A percentile compares a stretch with the other conserved stretches of the same genome.
Evolutionary conservation across 1,139 yeast species (phyloP).

Genomic region (Casaregolazyma lundiana): DNA sequence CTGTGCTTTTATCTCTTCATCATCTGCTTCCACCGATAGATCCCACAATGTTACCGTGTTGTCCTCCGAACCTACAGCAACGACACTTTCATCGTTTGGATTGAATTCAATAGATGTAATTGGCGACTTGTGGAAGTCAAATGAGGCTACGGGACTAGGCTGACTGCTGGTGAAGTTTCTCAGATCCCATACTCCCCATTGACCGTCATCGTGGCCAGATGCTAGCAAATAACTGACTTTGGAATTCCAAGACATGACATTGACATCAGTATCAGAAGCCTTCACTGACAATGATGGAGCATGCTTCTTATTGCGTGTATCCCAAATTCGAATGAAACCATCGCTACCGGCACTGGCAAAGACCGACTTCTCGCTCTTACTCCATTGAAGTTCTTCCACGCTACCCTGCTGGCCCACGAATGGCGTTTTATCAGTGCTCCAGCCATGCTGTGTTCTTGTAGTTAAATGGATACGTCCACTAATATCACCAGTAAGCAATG

Average conservation of each 20-base stretch:
- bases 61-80: constrained; percentile 95
- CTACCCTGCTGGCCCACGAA: constrained; percentile 56
- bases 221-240: constrained; percentile 84
- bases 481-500: constrained; percentile 83
- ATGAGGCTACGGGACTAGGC: constrained; percentile 57
- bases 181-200: constrained; percentile 98
- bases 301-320: constrained; percentile 87
- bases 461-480: constrained; percentile 79
- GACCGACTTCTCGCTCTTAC: constrained; percentile 84
- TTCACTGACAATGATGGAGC: constrained; percentile 81
- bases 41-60: constrained; percentile 93
- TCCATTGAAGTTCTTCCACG: constrained; percentile 96
- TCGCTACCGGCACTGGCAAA: constrained; percentile 93
- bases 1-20: constrained; percentile 28
- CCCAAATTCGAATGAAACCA: constrained; percentile 93
- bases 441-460: constrained; percentile 66
- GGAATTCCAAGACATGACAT: constrained; percentile 93
- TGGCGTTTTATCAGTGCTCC: constrained; percentile 86
- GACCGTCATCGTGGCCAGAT: constrained; percentile 95
- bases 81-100: constrained; percentile 90
- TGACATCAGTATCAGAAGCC: constrained; percentile 82
- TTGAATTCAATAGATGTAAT: constrained; percentile 91
- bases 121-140: constrained; percentile 91
- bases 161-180: constrained; percentile 65
- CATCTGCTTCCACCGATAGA: constrained; percentile 30